Evolutionary conservation across 352 stramenopile species (phyloP), one percentile per base, ranked within the genome.

Genomic region (Aphanomyces cochlioides): DNA sequence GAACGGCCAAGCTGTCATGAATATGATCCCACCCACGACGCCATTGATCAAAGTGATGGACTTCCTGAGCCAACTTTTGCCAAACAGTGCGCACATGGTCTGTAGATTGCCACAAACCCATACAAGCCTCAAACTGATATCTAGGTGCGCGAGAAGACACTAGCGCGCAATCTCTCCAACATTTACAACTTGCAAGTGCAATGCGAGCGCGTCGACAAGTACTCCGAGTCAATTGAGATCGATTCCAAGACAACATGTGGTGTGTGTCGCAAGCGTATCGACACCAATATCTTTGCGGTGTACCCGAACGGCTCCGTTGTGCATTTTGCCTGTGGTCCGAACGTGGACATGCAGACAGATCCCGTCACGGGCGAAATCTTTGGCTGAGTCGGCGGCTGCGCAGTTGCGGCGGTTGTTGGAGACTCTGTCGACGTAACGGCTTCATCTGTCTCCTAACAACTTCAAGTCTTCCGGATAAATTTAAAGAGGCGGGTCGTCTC

Each of bases 151-250:
- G 87, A 95, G 64, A 85, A 82, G 65, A 87, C 79, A 66, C 89
- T 95, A 38, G 79, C 81, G 8, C 87, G 91, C 75, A 91, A 83
- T 59, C 66, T 95, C 66, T 93, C 84, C 53, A 95, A 95, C 76
- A 84, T 95, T 38, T 95, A 93, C 81, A 95, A 95, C 73, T 78
- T 95, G 39, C 87, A 95, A 73, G 85, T 95, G 47, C 87, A 95
- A 73, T 95, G 87, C 73, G 79, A 89, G 43, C 87, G 87, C 57
- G 87, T 95, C 13, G 83, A 92, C 36, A 89, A 85, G 58, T 75
- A 90, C 34, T 87, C 78, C 63, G 79, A 89, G 53, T 91, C 79
- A 70, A 83, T 93, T 50, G 85, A 95, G 77, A 87, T 95, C 64
- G 87, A 95, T 56, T 74, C 81, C 34, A 87, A 89, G 69, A 91